Base-by-base conservation (phyloP, 768 basidiomycete species). In the Pisolithus sp. region DNA sequence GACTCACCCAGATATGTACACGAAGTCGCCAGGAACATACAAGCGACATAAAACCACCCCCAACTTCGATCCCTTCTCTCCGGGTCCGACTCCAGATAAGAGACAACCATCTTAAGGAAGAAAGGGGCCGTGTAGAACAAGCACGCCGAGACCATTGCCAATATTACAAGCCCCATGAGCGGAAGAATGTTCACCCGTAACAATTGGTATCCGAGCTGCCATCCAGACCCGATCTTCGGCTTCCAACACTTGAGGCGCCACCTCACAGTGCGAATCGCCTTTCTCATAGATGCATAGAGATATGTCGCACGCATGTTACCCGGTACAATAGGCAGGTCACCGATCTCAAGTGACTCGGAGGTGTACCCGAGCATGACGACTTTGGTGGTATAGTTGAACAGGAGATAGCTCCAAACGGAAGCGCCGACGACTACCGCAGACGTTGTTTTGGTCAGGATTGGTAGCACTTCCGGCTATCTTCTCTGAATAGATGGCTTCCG, bases 321-420 rank as follows among this genome's bases (percentile, higher is more conserved):
- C 1, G 87, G 80, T 8, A 93, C 78, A 49, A 94, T 82, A 5
- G 93, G 93, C 28, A 96, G 72, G 63, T 96, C 92, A 53, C 83
- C 90, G 20, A 92, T 89, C 57, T 95, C 89, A 43, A 95, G 77
- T 52, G 79, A 85, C 51, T 79, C 76, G 2, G 85, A 75, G 2
- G 73, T 75, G 67, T 90, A 82, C 2, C 91, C 93, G 39, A 93
- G 81, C 79, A 83, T 82, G 50, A 94, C 81, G 13, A 96, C 89
- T 54, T 86, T 83, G 1, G 91, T 93, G 36, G 87, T 90, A 65
- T 92, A 93, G 15, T 82, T 82, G 68, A 96, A 96, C n/a, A 93
- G 68, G 5, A 96, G 67, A 47, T 73, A 56, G 38, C 48, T 49
- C 58, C 62, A 68, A 20, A 77, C 67, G 2, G 73, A 70, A 21